phyloP scores from a whole-genome alignment of 768 basidiomycete genomes.

The Boletus insuetus region DNA sequence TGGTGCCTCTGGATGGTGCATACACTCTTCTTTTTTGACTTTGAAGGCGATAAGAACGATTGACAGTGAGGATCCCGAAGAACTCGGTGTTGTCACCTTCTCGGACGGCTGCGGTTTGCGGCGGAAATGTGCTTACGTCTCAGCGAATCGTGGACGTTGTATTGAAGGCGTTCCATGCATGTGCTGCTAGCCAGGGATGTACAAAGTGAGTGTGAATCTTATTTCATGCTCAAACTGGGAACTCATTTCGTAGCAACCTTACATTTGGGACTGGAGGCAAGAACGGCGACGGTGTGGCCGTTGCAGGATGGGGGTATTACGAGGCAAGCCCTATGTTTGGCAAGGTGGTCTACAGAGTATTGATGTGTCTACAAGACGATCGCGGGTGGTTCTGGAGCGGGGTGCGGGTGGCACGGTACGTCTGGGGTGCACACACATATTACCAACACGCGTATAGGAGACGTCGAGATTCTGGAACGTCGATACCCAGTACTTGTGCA shows the following conservation, averaged over 20 bases:
- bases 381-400: constrained; percentile 91
- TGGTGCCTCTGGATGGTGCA: constrained; percentile 79
- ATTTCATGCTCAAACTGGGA: no score
- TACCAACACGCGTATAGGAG: constrained; percentile 90
- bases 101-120: constrained; percentile 86
- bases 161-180: constrained; percentile 87
- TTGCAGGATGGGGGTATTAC: constrained; percentile 89
- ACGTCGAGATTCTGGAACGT: constrained; percentile 90
- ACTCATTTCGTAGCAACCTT: constrained; percentile 55
- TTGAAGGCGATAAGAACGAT: neutral
- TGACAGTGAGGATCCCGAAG: constrained; percentile 71
- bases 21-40: neutral
- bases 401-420: constrained; percentile 86
- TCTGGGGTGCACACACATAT: constrained; percentile 94
- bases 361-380: constrained; percentile 53
- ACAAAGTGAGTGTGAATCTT: constrained; percentile 62
- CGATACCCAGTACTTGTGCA: constrained; percentile 91
- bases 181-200: constrained; percentile 90
- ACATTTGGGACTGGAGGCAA: constrained; percentile 92
- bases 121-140: constrained; percentile 87
- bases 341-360: no score
- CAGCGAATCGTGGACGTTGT: constrained; percentile 96
- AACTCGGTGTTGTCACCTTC: constrained; percentile 79
- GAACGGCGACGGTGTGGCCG: constrained; percentile 68
- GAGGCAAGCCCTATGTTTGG: constrained; percentile 44